phyloP scores from a whole-genome alignment of 306 rosid genomes.

The Arachis hypogaea region DNA sequence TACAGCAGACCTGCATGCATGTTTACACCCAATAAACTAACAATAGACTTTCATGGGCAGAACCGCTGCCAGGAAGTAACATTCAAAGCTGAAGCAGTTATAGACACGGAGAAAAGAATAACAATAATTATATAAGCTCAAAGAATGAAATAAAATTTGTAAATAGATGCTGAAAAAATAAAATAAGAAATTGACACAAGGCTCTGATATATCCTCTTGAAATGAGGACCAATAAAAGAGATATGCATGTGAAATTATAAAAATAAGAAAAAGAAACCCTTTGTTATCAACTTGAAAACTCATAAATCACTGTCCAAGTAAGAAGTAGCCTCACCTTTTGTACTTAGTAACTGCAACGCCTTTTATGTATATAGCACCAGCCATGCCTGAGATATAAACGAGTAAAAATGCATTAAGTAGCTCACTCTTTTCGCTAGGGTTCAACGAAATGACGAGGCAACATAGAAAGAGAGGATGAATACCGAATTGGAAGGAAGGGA shows the following conservation, averaged over 20 bases:
- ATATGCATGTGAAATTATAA: neutral
- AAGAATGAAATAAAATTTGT: neutral
- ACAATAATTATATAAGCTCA: neutral
- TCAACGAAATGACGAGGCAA: neutral
- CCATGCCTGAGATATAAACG: conserved; percentile 68
- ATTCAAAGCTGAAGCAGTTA: conserved; percentile 20
- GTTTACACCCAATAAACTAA: conserved; percentile 29
- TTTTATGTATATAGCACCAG: conserved; percentile 87
- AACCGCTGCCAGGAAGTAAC: conserved; percentile 15
- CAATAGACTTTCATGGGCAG: neutral
- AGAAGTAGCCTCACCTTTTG: conserved; percentile 68
- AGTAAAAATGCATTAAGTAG: conserved; percentile 27
- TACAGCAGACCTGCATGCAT: conserved; percentile 76
- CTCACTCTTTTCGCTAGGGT: conserved; percentile 42
- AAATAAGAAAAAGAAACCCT: neutral
- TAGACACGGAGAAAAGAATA: conserved; percentile 1
- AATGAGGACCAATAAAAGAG: neutral
- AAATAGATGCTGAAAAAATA: neutral
- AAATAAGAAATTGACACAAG: neutral
- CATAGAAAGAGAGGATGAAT: neutral
- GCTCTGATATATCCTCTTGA: neutral
- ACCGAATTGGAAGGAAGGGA: conserved; percentile 97
- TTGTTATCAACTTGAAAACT: conserved; percentile 14
- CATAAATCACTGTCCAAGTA: conserved; percentile 3
- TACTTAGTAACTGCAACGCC: conserved; percentile 85